phyloP scores from a whole-genome alignment of 2,329 filamentous ascomycete species.

The Aspergillus viridinutans region DNA sequence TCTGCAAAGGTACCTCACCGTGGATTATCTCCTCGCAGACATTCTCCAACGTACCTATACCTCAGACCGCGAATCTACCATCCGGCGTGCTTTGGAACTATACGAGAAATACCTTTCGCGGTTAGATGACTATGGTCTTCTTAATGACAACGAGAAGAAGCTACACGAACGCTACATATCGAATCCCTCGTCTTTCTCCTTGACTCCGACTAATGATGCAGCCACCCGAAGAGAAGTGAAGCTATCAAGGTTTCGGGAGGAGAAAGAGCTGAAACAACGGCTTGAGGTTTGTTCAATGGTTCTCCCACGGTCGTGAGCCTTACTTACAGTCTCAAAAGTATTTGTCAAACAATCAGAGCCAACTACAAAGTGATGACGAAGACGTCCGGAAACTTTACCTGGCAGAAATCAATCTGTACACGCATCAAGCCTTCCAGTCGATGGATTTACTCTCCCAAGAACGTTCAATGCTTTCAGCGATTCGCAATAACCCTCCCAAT shows the following conservation, averaged over 20 bases:
- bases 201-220: constrained; percentile 62
- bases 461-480: constrained; percentile 72
- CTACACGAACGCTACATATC: constrained; percentile 71
- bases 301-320: constrained; percentile 1
- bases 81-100: constrained; percentile 61
- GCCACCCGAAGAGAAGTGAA: constrained; percentile 73
- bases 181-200: constrained; percentile 66
- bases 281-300: constrained; percentile 57
- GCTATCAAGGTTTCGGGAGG: constrained; percentile 76
- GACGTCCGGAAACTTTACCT: constrained; percentile 74
- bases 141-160: constrained; percentile 61
- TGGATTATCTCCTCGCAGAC: constrained; percentile 75
- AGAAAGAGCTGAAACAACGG: constrained; percentile 79
- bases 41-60: constrained; percentile 64
- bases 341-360: constrained; percentile 55
- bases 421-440: constrained; percentile 77
- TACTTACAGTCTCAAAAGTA: constrained; percentile 47
- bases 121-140: constrained; percentile 73
- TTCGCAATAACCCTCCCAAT: constrained; percentile 50
- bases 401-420: constrained; percentile 66
- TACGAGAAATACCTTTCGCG: constrained; percentile 77
- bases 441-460: constrained; percentile 87
- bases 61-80: constrained; percentile 58
- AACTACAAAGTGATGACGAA: constrained; percentile 74
- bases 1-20: constrained; percentile 62